Percentiles rank a stretch among this genome's conserved stretches.
Conservation (phyloP, 2,329 filamentous ascomycete species). For the Sclerotinia sclerotiorum region DNA sequence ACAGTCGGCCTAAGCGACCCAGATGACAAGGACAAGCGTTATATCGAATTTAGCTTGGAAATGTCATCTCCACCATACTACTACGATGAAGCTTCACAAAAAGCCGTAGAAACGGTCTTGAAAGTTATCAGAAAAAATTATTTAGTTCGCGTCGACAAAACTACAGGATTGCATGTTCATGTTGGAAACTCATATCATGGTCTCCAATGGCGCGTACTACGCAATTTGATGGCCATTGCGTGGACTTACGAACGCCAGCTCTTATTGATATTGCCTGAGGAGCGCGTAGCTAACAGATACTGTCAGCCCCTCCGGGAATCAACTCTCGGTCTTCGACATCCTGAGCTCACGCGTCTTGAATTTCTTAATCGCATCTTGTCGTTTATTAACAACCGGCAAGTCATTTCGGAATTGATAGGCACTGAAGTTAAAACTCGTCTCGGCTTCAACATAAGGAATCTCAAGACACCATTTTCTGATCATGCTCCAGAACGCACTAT, state of each 20-base stretch:
- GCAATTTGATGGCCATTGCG: constrained; percentile 37
- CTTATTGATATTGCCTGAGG: neutral
- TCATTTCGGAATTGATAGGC: neutral
- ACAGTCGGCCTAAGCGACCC: neutral
- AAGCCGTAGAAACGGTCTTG: constrained; percentile 22
- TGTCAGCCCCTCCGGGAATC: neutral
- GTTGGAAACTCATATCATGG: constrained; percentile 35
- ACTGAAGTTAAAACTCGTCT: no score
- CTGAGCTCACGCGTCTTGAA: neutral
- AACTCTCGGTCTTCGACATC: neutral
- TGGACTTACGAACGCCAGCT: constrained; percentile 37
- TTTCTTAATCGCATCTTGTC: constrained; percentile 1
- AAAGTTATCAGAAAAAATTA: constrained; percentile 25
- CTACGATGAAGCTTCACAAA: neutral
- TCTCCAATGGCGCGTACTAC: constrained; percentile 33
- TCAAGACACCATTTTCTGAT: neutral
- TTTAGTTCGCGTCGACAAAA: constrained; percentile 31
- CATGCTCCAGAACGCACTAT: constrained; percentile 25
- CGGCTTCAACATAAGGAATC: neutral
- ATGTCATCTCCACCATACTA: neutral
- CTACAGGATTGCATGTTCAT: constrained; percentile 40
- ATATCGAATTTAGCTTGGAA: neutral
- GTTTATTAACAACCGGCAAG: neutral
- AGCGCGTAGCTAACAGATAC: neutral
- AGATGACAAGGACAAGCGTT: neutral